phyloP scores from a whole-genome alignment of 805 yeast genomes.

The Pichia rugopelliculosa region DNA sequence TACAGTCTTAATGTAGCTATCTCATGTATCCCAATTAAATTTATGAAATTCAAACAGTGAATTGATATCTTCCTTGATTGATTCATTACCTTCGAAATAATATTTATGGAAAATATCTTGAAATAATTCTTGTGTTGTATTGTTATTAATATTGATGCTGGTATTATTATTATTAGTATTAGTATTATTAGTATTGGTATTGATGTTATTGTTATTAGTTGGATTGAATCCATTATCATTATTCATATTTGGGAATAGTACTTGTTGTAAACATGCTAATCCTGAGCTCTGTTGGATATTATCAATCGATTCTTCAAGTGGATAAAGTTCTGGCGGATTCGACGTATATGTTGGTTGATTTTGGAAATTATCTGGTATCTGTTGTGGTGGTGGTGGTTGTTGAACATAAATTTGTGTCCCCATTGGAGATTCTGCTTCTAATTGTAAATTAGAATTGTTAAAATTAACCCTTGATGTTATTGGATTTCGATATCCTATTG shows the following conservation, averaged over 20 bases:
- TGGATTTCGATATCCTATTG: too few species aligned
- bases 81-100: slow-evolving; percentile 16
- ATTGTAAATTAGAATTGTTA: background rate
- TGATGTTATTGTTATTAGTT: background rate
- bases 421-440: background rate
- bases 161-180: background rate
- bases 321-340: background rate
- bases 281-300: too few species aligned
- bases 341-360: background rate
- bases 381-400: background rate
- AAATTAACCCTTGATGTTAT: background rate
- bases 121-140: slow-evolving; percentile 22
- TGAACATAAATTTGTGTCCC: background rate
- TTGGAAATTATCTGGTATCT: background rate
- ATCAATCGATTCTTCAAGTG: background rate
- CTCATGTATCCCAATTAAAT: slow-evolving; percentile 1
- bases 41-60: slow-evolving; percentile 5
- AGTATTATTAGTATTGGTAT: slow-evolving; percentile 5
- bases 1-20: too few species aligned
- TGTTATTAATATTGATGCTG: slow-evolving; percentile 13
- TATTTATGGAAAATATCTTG: slow-evolving; percentile 21
- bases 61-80: slow-evolving; percentile 2
- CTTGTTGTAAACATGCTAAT: too few species aligned
- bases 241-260: background rate
- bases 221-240: background rate